Evolutionary conservation across 2,329 filamentous ascomycete species (phyloP).

Genomic region (Saccharata proteae): DNA sequence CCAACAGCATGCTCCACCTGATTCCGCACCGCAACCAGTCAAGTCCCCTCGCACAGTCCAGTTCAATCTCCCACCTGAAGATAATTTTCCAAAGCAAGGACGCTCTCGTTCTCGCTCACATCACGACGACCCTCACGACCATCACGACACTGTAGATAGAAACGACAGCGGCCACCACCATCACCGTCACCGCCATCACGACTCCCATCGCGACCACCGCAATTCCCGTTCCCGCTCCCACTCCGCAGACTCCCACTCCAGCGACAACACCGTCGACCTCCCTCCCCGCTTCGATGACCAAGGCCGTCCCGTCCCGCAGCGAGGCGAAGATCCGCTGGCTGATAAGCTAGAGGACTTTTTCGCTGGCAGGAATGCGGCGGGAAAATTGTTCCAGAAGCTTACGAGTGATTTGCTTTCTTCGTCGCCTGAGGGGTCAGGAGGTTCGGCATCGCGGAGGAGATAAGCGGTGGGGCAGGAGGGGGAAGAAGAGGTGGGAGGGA

Average conservation of each 20-base stretch:
- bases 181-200: constrained; percentile 15
- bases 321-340: constrained; percentile 21
- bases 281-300: constrained; percentile 24
- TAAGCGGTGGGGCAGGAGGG: too few relatives aligned
- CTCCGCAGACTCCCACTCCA: constrained; percentile 13
- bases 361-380: constrained; percentile 4
- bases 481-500: too few relatives aligned
- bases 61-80: constrained; percentile 24
- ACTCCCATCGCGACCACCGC: constrained; percentile 1
- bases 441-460: too few relatives aligned
- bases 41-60: constrained; percentile 23
- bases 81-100: constrained; percentile 6
- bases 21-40: constrained; percentile 12
- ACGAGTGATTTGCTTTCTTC: constrained; percentile 5
- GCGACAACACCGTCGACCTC: constrained; percentile 23
- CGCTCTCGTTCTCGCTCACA: not conserved
- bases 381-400: constrained; percentile 8
- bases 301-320: constrained; percentile 13
- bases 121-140: constrained; percentile 4
- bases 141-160: constrained; percentile 17
- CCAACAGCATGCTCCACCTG: constrained; percentile 1
- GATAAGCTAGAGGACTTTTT: constrained; percentile 23
- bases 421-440: too few relatives aligned
- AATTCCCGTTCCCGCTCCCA: constrained; percentile 2
- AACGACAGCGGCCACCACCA: constrained; percentile 19